Conservation (phyloP, 768 basidiomycete species). For the Boletus eberwhitei region DNA sequence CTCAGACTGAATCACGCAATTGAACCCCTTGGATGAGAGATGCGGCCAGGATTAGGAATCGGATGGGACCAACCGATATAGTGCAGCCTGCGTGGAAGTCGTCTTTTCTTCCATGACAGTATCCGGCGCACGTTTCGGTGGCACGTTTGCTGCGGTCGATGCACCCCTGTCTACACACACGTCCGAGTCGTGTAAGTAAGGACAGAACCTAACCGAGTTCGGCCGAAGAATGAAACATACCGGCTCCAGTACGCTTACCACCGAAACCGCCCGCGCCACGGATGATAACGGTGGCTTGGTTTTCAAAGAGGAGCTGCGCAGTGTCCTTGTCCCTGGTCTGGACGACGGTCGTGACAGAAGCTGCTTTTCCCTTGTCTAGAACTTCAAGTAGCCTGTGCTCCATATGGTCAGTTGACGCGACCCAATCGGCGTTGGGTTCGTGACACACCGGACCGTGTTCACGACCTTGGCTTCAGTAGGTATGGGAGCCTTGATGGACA, state of each 20-base stretch:
- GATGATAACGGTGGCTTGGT: constrained; percentile 87
- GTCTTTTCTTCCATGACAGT: constrained; percentile 89
- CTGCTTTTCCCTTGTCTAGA: constrained; percentile 90
- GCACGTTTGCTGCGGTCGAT: constrained; percentile 75
- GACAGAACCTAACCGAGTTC: not conserved
- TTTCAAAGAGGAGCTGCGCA: constrained; percentile 85
- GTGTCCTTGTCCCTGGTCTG: constrained; percentile 77
- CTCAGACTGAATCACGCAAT: constrained; percentile 55
- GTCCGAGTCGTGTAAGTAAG: not conserved
- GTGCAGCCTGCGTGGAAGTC: constrained; percentile 71
- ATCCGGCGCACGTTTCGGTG: constrained; percentile 83
- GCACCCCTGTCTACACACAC: constrained; percentile 73
- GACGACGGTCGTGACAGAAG: constrained; percentile 76
- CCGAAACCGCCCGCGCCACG: constrained; percentile 97
- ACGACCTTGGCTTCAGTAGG: constrained; percentile 81
- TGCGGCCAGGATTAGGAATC: not conserved
- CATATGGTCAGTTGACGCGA: constrained; percentile 8
- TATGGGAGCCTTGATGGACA: constrained; percentile 81
- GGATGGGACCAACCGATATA: constrained; percentile 72
- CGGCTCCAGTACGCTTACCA: constrained; percentile 79
- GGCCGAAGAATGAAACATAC: constrained; percentile 41
- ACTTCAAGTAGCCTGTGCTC: constrained; percentile 68
- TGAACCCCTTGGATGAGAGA: not conserved
- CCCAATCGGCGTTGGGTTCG: constrained; percentile 14
- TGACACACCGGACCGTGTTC: constrained; percentile 59